Evolutionary conservation across 768 basidiomycete species (phyloP), one percentile per base, ranked within the genome.

Genomic region (Brasilioporus rufonigricans): DNA sequence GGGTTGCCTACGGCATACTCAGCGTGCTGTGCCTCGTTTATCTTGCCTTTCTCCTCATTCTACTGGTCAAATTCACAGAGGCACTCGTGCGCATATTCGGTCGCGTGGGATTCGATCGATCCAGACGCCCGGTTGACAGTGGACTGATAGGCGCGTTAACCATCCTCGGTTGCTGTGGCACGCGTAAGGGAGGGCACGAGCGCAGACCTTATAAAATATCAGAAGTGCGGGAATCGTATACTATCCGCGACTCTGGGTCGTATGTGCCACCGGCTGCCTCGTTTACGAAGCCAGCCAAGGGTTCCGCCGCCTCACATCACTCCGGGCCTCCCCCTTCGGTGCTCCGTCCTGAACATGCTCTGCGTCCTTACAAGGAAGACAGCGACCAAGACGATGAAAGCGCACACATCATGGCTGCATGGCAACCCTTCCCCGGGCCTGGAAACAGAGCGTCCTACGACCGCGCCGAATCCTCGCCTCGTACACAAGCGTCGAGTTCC

Each of bases 1-100:
- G 96, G 97, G 86, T 99, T 16, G 86, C 94, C 13, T 98, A 96
- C 70, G 91, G 92, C 61, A 87, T 98, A 55, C 78, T 98, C 55
- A 76, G 94, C 63, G 88, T 97, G 47, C 76, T 91, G 27, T 81
- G 81, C 12, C 78, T 98, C 54, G 86, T 92, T 44, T 93, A 95
- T 68, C 76, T 93, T 12, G 86, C 89, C n/a, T 84, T 96, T 62
- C 65, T 83, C 45, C 72, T 91, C 52, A 89, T 97, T 80, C 82
- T 98, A 38, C 48, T 89, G 35, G 83, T 88, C 73, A 99, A 99
- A 74, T 60, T 96, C 47, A 64, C 88, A 41, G 96, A 98, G 69
- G 93, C 85, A 10, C 47, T 83, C n/a, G 77, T 91, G 31, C 89
- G 96, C 35, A 79, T 95, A 26, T 65, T 86, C 52, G 88, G 89